Percentiles rank a stretch among this genome's conserved stretches.
These are phyloP conservation scores for Centrapalus pauciflorus DNA, from an alignment of 129 eudicot genomes.

Conservation along the genomic window DNA sequence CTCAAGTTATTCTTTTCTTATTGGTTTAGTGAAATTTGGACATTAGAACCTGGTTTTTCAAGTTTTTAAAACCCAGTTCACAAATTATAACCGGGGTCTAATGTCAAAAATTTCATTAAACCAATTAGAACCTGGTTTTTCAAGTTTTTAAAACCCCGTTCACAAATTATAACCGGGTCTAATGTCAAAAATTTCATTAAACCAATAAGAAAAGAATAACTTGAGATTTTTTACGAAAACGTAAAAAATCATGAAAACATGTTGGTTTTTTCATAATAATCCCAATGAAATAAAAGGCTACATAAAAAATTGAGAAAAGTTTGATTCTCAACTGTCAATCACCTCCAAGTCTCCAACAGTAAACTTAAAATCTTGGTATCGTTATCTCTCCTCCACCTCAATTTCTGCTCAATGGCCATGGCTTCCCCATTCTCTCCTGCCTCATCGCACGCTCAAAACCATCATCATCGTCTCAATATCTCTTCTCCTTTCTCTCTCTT, in stretches of 20 bases:
- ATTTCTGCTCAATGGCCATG: slow-evolving; percentile 34
- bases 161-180: no score
- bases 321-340: not conserved
- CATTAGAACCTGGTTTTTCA: no score
- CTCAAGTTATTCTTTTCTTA: no score
- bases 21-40: no score
- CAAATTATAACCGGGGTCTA: no score
- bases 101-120: no score
- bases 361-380: slow-evolving; percentile 1
- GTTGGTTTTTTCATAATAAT: no score
- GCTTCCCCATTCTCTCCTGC: slow-evolving; percentile 31
- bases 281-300: not conserved
- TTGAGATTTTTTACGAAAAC: not conserved
- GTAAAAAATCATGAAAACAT: not conserved
- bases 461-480: slow-evolving; percentile 3
- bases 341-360: slow-evolving; percentile 5
- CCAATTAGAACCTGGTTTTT: no score
- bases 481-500: slow-evolving; percentile 15
- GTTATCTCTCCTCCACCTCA: slow-evolving; percentile 46
- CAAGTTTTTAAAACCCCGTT: no score
- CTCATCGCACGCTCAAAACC: slow-evolving; percentile 1
- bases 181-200: not conserved
- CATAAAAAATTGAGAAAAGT: not conserved
- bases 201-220: not conserved
- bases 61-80: no score